Conservation (phyloP, 1,284 basidiomycete species). For the Microstroma glucosiphilum region DNA sequence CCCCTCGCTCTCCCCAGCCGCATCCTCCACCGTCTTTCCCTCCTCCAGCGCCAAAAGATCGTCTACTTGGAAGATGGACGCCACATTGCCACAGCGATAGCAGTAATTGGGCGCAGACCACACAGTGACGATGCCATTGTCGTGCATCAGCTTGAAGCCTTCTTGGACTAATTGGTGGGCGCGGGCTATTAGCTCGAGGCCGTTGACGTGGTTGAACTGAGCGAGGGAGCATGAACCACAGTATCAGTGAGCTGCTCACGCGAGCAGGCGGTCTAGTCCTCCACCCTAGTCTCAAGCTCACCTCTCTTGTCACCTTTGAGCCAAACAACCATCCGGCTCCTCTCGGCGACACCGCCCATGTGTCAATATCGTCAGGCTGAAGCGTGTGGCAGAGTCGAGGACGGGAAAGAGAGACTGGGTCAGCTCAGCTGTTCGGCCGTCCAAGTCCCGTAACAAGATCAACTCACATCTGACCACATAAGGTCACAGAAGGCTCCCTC, state of each 20-base stretch:
- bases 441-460: not conserved
- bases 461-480: slow-evolving; percentile 15
- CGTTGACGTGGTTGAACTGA: slow-evolving; percentile 83
- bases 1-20: slow-evolving; percentile 13
- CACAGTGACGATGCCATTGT: slow-evolving; percentile 35
- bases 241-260: not conserved
- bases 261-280: not conserved
- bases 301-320: slow-evolving; percentile 70
- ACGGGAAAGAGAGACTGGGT: too few relatives aligned
- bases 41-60: slow-evolving; percentile 24
- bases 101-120: slow-evolving; percentile 43
- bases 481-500: slow-evolving; percentile 82
- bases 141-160: slow-evolving; percentile 40
- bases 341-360: slow-evolving; percentile 88
- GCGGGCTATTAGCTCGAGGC: slow-evolving; percentile 73
- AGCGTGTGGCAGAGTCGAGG: slow-evolving; percentile 54
- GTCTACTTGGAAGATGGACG: slow-evolving; percentile 47
- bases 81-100: slow-evolving; percentile 50
- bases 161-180: slow-evolving; percentile 86
- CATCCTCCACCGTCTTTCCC: slow-evolving; percentile 4
- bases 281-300: not conserved
- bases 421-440: not conserved
- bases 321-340: slow-evolving; percentile 97
- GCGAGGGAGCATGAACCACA: not conserved
- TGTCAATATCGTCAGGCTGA: slow-evolving; percentile 79